Percentiles rank a stretch among this genome's conserved stretches.
Evolutionary conservation across 225 moss, liverwort and hornwort species (phyloP).

Genomic region (Polytrichum formosum): DNA sequence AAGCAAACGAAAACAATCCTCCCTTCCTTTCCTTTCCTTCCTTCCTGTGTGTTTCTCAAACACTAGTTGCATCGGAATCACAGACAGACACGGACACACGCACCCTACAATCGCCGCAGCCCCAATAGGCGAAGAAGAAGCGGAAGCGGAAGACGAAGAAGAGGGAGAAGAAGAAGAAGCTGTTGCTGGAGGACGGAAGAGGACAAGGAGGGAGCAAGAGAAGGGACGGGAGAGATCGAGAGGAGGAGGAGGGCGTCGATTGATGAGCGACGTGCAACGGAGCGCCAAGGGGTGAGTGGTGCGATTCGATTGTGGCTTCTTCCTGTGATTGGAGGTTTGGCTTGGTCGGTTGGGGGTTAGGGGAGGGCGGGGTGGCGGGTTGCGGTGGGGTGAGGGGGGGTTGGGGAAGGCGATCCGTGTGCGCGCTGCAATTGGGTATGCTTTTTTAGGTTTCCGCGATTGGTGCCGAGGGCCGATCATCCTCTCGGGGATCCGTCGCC

Average conservation of each 20-base stretch:
- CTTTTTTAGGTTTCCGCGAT: not conserved
- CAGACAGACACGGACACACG: too few relatives aligned
- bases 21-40: not conserved
- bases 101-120: too few relatives aligned
- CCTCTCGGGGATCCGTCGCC: slow-evolving; percentile 11
- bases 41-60: too few relatives aligned
- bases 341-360: not conserved
- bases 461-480: not conserved
- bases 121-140: too few relatives aligned
- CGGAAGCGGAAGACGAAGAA: too few relatives aligned
- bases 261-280: slow-evolving; percentile 20
- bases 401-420: not conserved
- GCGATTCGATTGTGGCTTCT: not conserved
- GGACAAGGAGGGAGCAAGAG: not conserved
- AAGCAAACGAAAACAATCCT: not conserved
- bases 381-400: not conserved
- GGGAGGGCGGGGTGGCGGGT: not conserved
- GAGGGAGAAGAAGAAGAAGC: not conserved
- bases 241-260: slow-evolving; percentile 11
- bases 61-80: too few relatives aligned
- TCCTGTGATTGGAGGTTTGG: not conserved
- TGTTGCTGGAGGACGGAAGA: slow-evolving; percentile 35
- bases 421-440: too few relatives aligned
- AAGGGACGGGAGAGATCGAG: too few relatives aligned
- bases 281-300: not conserved